These are phyloP conservation scores for Thermochaetoides thermophila DNA, from an alignment of 495 filamentous ascomycete species.

Conservation along the genomic window DNA sequence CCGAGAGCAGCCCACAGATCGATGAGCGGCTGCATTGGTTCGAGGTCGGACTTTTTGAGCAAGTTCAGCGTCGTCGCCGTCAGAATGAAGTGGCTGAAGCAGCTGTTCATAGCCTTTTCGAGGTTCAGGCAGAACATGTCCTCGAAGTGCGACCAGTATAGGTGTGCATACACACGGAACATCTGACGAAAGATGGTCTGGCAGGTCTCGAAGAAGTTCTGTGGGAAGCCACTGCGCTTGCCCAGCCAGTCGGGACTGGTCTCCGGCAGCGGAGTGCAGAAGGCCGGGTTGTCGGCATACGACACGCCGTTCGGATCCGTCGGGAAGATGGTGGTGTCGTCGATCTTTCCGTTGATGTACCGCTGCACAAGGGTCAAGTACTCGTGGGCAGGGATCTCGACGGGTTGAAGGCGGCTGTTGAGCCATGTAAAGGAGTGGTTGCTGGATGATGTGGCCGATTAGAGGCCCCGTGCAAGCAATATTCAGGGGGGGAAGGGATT, in stretches of 20 bases:
- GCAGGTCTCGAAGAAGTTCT: conserved; percentile 71
- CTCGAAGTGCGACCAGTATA: conserved; percentile 74
- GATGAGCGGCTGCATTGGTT: conserved; percentile 88
- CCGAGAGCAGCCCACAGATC: conserved; percentile 79
- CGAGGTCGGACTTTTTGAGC: conserved; percentile 68
- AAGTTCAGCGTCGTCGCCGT: conserved; percentile 77
- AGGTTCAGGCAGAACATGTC: conserved; percentile 72
- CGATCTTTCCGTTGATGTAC: conserved; percentile 85
- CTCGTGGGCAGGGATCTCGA: conserved; percentile 63
- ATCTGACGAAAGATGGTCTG: conserved; percentile 92
- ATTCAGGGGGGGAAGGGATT: neutral
- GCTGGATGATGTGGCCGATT: conserved; percentile 26
- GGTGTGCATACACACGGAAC: conserved; percentile 89
- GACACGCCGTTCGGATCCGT: conserved; percentile 49
- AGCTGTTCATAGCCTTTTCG: conserved; percentile 80
- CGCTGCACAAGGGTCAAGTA: conserved; percentile 90
- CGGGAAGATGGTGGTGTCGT: conserved; percentile 72
- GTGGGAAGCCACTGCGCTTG: conserved; percentile 76
- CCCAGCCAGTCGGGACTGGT: conserved; percentile 53
- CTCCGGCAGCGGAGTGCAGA: conserved; percentile 45
- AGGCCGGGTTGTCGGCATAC: conserved; percentile 40
- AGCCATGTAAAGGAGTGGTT: conserved; percentile 90
- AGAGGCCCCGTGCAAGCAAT: no score
- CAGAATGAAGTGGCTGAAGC: conserved; percentile 84
- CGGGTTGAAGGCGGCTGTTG: conserved; percentile 45